Base-by-base conservation (phyloP, 1,284 basidiomycete species). In the Ganoderma meredithae region DNA sequence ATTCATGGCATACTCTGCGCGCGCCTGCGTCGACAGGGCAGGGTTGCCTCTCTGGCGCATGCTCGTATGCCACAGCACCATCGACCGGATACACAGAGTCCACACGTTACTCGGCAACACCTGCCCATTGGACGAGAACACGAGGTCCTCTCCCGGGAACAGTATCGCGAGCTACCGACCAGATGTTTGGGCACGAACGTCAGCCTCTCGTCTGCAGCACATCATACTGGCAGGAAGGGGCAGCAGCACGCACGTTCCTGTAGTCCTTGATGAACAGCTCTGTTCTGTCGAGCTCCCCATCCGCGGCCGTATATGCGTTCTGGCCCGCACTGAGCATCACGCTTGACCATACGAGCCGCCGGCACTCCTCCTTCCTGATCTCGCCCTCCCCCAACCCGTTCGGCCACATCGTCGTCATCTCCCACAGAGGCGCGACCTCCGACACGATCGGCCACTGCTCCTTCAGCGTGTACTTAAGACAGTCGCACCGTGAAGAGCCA, bases 271-370 rank as follows among this genome's bases (percentile, higher is more conserved):
- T 81, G 75, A 87, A 91, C 41, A 91, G 76, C 40, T 90, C 84
- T 6, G 85, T 44, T 31, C 55, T 76, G 9, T 78, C 79, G 27
- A 55, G 52, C 19, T 60, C 63, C 9, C 77, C 75, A 62, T 79
- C 76, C 19, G 89, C 85, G 13, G 83, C 82, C 6, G 83, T 79
- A 73, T 89, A 92, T 5, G 84, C 83, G 31, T 84, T 86, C 76
- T 90, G 85, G 1, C 86, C 88, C 12, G 90, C 88, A 9, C 85
- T 81, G 31, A 92, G 82, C 67, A 83, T 82, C 77, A 91, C 81
- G 5, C 88, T 79, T 74, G 87, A 90, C 92, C 92, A 93, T 64
- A 88, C 90, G 33, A 93, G 76, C 41, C 91, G 81, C 22, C 92
- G 85, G 71, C 86, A 88, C 64, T 88, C 88, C 74, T 93, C 92